phyloP scores from a whole-genome alignment of 179 eudicot genomes.

The Corrigiola litoralis region DNA sequence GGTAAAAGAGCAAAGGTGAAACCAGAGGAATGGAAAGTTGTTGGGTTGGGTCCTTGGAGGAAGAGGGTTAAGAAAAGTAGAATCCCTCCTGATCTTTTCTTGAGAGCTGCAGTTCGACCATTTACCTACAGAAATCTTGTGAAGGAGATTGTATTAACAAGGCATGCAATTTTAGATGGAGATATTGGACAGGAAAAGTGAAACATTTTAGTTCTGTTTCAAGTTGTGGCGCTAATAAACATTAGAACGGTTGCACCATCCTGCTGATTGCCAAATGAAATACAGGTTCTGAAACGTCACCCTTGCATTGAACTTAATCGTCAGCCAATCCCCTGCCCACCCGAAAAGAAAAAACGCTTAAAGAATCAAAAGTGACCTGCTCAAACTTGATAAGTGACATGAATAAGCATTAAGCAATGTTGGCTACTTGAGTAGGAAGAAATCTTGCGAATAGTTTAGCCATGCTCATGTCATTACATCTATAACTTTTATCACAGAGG shows the following conservation, averaged over 20 bases:
- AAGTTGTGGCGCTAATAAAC: neutral
- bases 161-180: conserved; percentile 89
- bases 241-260: neutral
- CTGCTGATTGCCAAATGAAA: neutral
- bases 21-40: conserved; percentile 60
- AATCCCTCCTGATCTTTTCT: conserved; percentile 80
- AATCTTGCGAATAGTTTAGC: no score
- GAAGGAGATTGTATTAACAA: conserved; percentile 82
- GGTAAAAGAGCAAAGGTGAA: conserved; percentile 66
- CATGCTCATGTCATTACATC: no score
- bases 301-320: no score
- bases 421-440: no score
- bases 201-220: neutral
- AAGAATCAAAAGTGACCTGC: no score
- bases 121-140: conserved; percentile 86
- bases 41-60: conserved; percentile 63
- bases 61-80: conserved; percentile 68
- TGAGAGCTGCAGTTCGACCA: conserved; percentile 86
- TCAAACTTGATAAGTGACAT: no score
- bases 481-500: no score
- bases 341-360: no score
- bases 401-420: no score
- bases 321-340: no score
- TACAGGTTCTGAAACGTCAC: neutral
- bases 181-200: conserved; percentile 47